Evolutionary conservation across 31 red algal species (phyloP).

Genomic region (Odonthalia washingtoniensis): DNA sequence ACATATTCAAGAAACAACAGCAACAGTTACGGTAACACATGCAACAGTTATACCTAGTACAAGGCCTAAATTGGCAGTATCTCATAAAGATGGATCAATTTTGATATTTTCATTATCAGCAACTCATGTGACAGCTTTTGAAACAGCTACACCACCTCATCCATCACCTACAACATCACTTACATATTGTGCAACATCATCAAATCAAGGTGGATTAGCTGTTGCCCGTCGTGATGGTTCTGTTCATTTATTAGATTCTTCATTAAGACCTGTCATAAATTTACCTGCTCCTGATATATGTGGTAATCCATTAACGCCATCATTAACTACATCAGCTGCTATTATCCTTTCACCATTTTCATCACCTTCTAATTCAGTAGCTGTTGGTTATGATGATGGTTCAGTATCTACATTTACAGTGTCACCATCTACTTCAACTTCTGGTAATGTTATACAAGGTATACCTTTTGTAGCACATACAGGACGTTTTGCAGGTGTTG

Average conservation of each 20-base stretch:
- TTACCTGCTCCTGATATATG: neutral
- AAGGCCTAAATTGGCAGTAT: neutral
- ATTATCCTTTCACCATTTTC: neutral
- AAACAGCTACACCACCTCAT: neutral
- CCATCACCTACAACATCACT: neutral
- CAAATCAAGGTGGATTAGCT: neutral
- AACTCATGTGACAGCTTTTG: neutral
- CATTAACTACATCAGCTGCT: slow-evolving; percentile 1
- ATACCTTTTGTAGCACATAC: slow-evolving; percentile 64
- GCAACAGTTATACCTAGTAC: neutral
- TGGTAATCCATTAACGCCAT: neutral
- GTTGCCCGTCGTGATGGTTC: neutral
- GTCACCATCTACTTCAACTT: neutral
- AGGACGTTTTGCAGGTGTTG: slow-evolving; percentile 38
- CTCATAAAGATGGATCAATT: neutral
- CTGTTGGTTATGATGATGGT: slow-evolving; percentile 41
- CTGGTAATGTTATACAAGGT: too few relatives aligned
- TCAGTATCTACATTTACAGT: neutral
- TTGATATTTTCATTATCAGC: neutral
- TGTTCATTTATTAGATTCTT: neutral
- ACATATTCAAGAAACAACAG: too few relatives aligned
- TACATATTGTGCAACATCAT: too few relatives aligned
- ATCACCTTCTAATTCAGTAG: neutral
- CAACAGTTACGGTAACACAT: neutral
- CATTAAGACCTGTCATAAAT: neutral